Evolutionary conservation across 306 rosid species (phyloP), one percentile per base, ranked within the genome.

Genomic region (Acacia crassicarpa): DNA sequence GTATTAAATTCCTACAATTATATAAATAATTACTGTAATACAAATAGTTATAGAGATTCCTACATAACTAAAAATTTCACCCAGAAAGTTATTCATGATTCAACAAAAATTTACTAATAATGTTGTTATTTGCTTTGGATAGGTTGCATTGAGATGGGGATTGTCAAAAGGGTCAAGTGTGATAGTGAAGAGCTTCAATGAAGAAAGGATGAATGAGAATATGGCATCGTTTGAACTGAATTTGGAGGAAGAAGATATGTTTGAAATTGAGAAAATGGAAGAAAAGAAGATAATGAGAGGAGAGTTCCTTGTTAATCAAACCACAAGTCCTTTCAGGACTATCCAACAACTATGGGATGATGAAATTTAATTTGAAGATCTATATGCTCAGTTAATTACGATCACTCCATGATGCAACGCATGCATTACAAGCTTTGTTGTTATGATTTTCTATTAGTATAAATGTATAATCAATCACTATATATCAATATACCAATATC

Each of bases 131-230:
- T 62, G 40, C 30, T 54, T 19, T 54, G 61, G 5, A 22, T 2
- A 94, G 98, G 93, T 95, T 80, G 95, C 97, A 54, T 80, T 95
- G 45, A 76, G 79, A 54, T 95, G 99, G 99, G 98, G 93, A 62
- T 63, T 95, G 48, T 89, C 88, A 73, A 91, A 87, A 77, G 94
- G 95, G 11, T 89, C 97, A 59, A 95, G 99, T 85, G 89, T 93
- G 89, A 89, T 95, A 40, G 98, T 91, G 78, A 95, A 95, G 86
- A 95, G 98, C 85, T 95, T 90, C 70, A 90, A 87, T 54, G 79
- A 83, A 73, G 85, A 84, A 23, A 90, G 99, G 81, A 87, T 95
- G 88, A 88, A 74, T 77, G 97, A 95, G 78, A 91, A 95, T 82
- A 79, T 95, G 2, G 84, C 56, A 10, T 87, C 95, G 65, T 73